Base-by-base conservation (phyloP, 495 filamentous ascomycete species). In the Trichocladium antarcticum region DNA sequence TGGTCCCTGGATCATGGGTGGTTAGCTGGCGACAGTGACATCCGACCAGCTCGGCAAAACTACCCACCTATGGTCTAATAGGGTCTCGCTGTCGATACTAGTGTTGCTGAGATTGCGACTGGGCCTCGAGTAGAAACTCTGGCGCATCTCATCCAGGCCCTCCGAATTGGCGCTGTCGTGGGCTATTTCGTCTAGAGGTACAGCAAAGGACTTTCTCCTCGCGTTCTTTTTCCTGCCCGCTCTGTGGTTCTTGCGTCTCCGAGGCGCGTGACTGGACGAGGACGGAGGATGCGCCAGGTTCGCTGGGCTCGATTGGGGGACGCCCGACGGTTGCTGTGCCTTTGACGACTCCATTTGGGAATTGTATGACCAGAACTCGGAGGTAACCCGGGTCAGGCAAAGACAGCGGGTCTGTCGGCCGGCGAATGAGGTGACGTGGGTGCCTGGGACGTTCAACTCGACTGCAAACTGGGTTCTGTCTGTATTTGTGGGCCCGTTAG, bases 51-150 rank as follows among this genome's bases (percentile, higher is more conserved):
- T 40, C 12, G 1, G 14, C 24, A 11, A 0, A 14, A 21, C 4
- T 6, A 2, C 15, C 16, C 68, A 87, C 85, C 85, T 74, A 58
- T 94, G 87, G 59, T 93, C 87, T 37, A 93, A 65, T 39, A 93
- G 70, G 4, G 77, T 80, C 56, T 87, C 78, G 58, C 85, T 90
- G 46, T 89, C 87, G 45, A 94, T 66, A 58, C 87, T 93, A 5
- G 85, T 87, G 60, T 73, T 81, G 62, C 87, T 94, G 51, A 81
- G 44, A 60, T 82, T 84, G 6, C 63, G 56, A 15, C 68, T 70
- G 31, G 68, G 71, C 37, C 81, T 60, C 27, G 74, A 66, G 58
- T 85, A 89, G 56, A 84, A 81, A 19, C 73, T 63, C 24, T 57
- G 56, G 39, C 49, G 64, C 41, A 49, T 54, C 38, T 62, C 59